Conservation (phyloP, 148 eudicot genomes). For the Polygonum aviculare region DNA sequence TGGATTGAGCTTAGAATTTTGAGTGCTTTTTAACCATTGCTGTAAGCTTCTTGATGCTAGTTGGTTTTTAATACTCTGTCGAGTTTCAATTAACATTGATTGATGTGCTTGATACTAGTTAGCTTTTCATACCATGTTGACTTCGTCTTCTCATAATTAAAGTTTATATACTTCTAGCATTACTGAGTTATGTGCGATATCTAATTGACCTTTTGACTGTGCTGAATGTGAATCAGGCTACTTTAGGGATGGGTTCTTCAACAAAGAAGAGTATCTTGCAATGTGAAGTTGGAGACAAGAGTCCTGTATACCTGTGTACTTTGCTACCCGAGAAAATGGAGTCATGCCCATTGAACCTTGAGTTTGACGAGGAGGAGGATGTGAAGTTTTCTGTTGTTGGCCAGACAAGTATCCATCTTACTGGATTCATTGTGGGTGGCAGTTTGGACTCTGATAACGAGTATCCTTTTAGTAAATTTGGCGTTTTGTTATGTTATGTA, state of each 20-base stretch:
- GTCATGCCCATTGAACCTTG: constrained; percentile 59
- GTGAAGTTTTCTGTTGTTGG: constrained; percentile 78
- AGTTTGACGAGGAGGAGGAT: constrained; percentile 73
- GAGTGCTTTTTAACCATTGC: not conserved
- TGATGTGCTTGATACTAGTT: not conserved
- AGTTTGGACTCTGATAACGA: constrained; percentile 19
- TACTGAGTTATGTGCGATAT: not conserved
- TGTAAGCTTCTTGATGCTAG: not conserved
- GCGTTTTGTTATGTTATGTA: constrained; percentile 5
- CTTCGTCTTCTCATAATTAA: too few species aligned
- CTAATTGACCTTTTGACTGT: not conserved
- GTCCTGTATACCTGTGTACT: constrained; percentile 61
- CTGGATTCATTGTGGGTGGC: constrained; percentile 51
- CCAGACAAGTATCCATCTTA: constrained; percentile 68
- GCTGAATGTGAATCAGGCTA: constrained; percentile 47
- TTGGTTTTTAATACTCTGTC: not conserved
- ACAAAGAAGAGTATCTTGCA: constrained; percentile 58
- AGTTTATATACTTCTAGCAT: not conserved
- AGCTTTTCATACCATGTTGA: not conserved
- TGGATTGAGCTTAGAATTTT: not conserved
- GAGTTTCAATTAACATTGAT: not conserved
- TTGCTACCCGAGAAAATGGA: constrained; percentile 72
- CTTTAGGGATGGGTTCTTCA: constrained; percentile 56
- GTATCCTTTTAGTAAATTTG: constrained; percentile 56
- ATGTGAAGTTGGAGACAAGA: constrained; percentile 62